Percentiles rank a stretch among this genome's conserved stretches.
Conservation (phyloP, 331 rosid genomes). For the Spiraea crenata region DNA sequence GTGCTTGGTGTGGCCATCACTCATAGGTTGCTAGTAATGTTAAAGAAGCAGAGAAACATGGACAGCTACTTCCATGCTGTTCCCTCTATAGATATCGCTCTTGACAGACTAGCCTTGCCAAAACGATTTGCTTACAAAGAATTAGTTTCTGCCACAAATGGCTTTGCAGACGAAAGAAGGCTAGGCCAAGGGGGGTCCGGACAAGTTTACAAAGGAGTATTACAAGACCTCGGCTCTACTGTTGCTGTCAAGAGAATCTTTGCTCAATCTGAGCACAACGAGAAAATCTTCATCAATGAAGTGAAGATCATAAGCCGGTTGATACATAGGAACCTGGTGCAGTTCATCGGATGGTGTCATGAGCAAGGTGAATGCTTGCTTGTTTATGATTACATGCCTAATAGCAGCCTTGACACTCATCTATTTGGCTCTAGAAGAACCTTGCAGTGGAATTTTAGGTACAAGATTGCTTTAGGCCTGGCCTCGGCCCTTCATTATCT, state of each 20-base stretch:
- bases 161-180: background rate
- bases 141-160: background rate
- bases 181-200: constrained; percentile 9
- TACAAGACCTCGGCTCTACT: background rate
- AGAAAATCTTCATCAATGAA: constrained; percentile 32
- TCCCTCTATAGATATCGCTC: background rate
- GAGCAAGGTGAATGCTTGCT: constrained; percentile 34
- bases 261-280: background rate
- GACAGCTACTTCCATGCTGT: background rate
- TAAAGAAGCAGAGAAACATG: background rate
- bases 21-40: too few relatives aligned
- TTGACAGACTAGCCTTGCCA: background rate
- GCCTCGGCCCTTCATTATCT: background rate
- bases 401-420: constrained; percentile 47
- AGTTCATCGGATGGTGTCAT: constrained; percentile 51
- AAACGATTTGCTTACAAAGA: background rate
- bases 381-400: constrained; percentile 42
- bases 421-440: constrained; percentile 26
- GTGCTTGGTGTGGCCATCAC: background rate
- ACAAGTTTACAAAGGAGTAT: background rate
- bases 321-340: constrained; percentile 39
- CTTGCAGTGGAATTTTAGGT: background rate
- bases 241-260: constrained; percentile 2
- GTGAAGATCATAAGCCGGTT: constrained; percentile 49
- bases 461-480: background rate